Evolutionary conservation across 139 green algal genomes (phyloP), one percentile per base, ranked within the genome.

Genomic region (Chlorokybus atmophyticus): DNA sequence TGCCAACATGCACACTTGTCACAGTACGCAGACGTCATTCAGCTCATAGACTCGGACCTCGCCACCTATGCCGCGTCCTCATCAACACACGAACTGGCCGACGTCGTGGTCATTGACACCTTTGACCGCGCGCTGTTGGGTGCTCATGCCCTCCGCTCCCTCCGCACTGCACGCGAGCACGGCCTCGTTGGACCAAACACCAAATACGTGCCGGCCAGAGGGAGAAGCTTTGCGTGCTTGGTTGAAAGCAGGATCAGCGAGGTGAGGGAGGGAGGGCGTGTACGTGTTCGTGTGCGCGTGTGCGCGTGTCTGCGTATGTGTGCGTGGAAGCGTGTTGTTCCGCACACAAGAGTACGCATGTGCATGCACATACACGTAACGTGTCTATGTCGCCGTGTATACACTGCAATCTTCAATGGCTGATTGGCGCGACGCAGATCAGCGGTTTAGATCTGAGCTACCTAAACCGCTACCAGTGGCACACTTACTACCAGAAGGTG

Each of bases 381-480:
- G 14, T 44, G 35, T 44, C 10, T 14, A 10, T 44, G 10, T 14
- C 35, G 10, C 14, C 35, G 10, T 44, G 35, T 44, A 10, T 14
- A 44, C 35, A 44, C 35, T 44, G 10, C 35, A 10, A 10, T 44
- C 10, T 14, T 44, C 35, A 10, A 21, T 44, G 35, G n/a, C n/a
- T 14, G 35, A 14, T 14, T 44, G 10, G 35, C 35, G 10, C 10
- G 10, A 14, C 10, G 10, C 35, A 65, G 1, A 67, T 82, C 4
- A 52, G 24, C 19, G 82, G 81, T 6, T 85, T 90, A 50, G 73
- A 90, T 59, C 50, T 90, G 23, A 68, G 57, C 1, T 28, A 42
- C 2, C 42, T 90, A 35, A 80, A 86, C 59, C 19, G 38, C 10
- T 90, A 85, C 68, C 70, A 72, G 21, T 90, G 82, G 82, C 66